Evolutionary conservation across 2,329 filamentous ascomycete species (phyloP).

Genomic region (Epichloe amarillans): DNA sequence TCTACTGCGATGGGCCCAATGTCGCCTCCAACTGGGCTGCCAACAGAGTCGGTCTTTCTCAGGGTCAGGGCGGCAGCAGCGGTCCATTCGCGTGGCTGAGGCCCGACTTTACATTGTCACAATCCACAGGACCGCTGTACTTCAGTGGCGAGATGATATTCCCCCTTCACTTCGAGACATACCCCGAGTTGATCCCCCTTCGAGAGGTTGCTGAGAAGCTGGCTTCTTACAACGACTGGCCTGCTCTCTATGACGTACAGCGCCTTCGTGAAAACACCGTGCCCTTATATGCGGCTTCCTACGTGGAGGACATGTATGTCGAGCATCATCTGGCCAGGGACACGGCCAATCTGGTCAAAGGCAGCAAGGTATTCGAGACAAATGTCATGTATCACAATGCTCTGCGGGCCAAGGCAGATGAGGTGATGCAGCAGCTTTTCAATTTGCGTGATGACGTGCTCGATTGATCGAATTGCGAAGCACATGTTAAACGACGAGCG

Average conservation of each 20-base stretch:
- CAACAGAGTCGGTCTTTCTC: slow-evolving; percentile 41
- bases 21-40: slow-evolving; percentile 64
- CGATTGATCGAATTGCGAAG: slow-evolving; percentile 26
- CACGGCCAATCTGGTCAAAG: slow-evolving; percentile 62
- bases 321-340: slow-evolving; percentile 60
- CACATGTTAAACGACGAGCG: no score
- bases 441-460: slow-evolving; percentile 56
- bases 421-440: slow-evolving; percentile 66
- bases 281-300: slow-evolving; percentile 75
- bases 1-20: slow-evolving; percentile 62
- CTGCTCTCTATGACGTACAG: slow-evolving; percentile 59
- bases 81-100: slow-evolving; percentile 36
- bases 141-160: slow-evolving; percentile 94
- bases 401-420: slow-evolving; percentile 56
- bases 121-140: slow-evolving; percentile 39
- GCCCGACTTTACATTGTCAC: slow-evolving; percentile 16
- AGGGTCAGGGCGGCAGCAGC: slow-evolving; percentile 23
- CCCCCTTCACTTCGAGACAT: slow-evolving; percentile 71
- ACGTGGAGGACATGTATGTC: slow-evolving; percentile 86
- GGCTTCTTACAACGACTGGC: slow-evolving; percentile 58
- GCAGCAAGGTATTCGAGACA: slow-evolving; percentile 69
- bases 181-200: slow-evolving; percentile 59
- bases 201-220: slow-evolving; percentile 56
- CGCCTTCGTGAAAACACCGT: slow-evolving; percentile 66
- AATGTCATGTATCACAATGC: slow-evolving; percentile 84